Percentiles rank a stretch among this genome's conserved stretches.
These are phyloP conservation scores for Nidula microcarpa DNA, from an alignment of 768 basidiomycete species.

Conservation along the genomic window DNA sequence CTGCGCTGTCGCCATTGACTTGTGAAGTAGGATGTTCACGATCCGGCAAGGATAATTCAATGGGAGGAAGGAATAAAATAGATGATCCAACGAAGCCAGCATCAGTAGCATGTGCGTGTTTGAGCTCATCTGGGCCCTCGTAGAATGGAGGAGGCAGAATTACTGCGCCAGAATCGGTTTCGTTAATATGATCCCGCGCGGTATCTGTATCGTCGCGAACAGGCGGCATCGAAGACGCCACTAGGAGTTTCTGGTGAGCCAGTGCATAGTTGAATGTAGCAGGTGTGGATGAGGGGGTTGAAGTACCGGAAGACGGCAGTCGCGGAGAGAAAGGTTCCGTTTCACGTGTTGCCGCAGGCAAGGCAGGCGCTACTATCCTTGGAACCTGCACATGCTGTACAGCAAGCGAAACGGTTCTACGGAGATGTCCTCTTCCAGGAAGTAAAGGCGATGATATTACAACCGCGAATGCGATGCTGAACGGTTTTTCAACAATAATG, in stretches of 20 bases:
- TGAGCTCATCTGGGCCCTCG: conserved; percentile 32
- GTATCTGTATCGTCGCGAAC: too few relatives aligned
- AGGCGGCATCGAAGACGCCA: conserved; percentile 30
- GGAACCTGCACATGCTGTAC: conserved; percentile 64
- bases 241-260: conserved; percentile 46
- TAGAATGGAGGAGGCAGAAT: conserved; percentile 46
- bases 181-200: neutral
- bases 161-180: conserved; percentile 8
- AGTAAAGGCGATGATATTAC: conserved; percentile 45
- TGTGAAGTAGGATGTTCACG: conserved; percentile 8
- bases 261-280: conserved; percentile 50
- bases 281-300: conserved; percentile 45
- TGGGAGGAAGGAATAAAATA: conserved; percentile 37
- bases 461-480: conserved; percentile 53
- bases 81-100: conserved; percentile 52
- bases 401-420: conserved; percentile 47
- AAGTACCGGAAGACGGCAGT: conserved; percentile 47
- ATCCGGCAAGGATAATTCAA: conserved; percentile 24
- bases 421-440: conserved; percentile 19
- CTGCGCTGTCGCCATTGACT: conserved; percentile 7
- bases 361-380: conserved; percentile 17
- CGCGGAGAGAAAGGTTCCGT: conserved; percentile 26
- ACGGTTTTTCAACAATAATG: conserved; percentile 54
- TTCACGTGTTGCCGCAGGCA: neutral
- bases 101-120: conserved; percentile 20